These are phyloP conservation scores for Suhomyces maxii DNA, from an alignment of 1,139 yeast genomes.

Conservation along the genomic window DNA sequence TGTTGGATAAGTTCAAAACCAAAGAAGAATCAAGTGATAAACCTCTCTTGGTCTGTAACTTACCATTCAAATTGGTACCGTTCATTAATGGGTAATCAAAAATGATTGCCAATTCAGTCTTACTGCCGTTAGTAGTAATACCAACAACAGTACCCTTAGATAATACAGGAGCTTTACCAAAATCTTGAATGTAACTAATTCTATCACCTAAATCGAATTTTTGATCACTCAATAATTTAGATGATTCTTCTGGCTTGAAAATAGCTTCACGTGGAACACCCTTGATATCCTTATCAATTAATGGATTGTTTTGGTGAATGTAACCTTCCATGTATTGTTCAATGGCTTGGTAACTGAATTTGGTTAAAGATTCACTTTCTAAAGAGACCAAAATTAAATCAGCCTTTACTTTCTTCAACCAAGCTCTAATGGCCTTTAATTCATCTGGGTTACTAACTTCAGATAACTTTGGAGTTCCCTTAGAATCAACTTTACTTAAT, in stretches of 20 bases:
- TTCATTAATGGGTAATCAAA: constrained; percentile 84
- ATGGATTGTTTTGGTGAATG: constrained; percentile 40
- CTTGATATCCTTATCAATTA: constrained; percentile 58
- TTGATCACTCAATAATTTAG: constrained; percentile 72
- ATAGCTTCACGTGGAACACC: constrained; percentile 88
- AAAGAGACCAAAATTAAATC: constrained; percentile 66
- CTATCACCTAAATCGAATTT: constrained; percentile 85
- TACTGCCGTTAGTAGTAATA: constrained; percentile 62
- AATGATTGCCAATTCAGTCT: constrained; percentile 63
- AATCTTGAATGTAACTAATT: constrained; percentile 78
- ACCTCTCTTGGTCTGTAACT: constrained; percentile 78
- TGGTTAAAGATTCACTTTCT: constrained; percentile 78
- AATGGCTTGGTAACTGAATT: constrained; percentile 62
- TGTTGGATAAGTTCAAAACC: constrained; percentile 71
- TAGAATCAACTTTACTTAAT: constrained; percentile 26
- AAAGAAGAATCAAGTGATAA: constrained; percentile 78
- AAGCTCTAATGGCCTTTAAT: constrained; percentile 46
- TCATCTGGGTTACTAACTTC: constrained; percentile 31
- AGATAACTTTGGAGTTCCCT: constrained; percentile 30
- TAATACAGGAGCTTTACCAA: constrained; percentile 87
- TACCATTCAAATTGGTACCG: constrained; percentile 80
- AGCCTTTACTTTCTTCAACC: constrained; percentile 59
- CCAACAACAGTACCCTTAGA: constrained; percentile 92
- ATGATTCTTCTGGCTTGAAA: constrained; percentile 72
- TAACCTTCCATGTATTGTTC: constrained; percentile 62